Conservation (phyloP, 352 stramenopile genomes). For the Phytopythium aichiense region DNA sequence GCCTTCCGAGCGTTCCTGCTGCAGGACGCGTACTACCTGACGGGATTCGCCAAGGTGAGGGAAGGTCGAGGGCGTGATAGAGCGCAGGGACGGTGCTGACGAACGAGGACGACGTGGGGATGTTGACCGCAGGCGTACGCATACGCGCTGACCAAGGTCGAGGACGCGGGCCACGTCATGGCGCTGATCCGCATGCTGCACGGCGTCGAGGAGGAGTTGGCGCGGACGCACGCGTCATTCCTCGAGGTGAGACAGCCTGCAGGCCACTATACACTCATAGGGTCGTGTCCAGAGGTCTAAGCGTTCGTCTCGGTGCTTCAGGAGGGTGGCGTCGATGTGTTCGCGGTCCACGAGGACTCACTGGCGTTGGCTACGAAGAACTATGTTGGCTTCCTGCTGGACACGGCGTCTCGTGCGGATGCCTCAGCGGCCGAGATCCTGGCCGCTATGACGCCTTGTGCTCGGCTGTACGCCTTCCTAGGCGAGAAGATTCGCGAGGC, state of each 20-base stretch:
- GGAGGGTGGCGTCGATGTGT: slow-evolving; percentile 41
- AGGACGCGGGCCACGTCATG: slow-evolving; percentile 24
- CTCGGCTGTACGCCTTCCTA: slow-evolving; percentile 48
- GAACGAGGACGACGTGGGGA: background rate
- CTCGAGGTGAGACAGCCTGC: slow-evolving; percentile 20
- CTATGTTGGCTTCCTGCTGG: slow-evolving; percentile 49
- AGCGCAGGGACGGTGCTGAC: background rate
- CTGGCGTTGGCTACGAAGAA: slow-evolving; percentile 28
- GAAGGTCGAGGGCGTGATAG: no score
- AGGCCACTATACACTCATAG: background rate
- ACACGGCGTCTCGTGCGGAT: slow-evolving; percentile 25
- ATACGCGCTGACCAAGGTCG: slow-evolving; percentile 37
- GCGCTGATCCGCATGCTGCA: slow-evolving; percentile 37
- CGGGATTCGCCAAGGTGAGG: slow-evolving; percentile 36
- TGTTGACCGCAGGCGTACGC: slow-evolving; percentile 28
- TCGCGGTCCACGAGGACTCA: slow-evolving; percentile 18
- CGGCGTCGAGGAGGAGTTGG: slow-evolving; percentile 42
- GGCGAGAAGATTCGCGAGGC: slow-evolving; percentile 24
- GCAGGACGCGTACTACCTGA: slow-evolving; percentile 55
- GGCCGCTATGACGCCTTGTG: slow-evolving; percentile 49
- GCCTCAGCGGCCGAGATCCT: slow-evolving; percentile 37
- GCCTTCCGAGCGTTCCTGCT: slow-evolving; percentile 47
- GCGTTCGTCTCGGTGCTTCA: slow-evolving; percentile 4
- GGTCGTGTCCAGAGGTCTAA: no score
- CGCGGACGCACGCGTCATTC: slow-evolving; percentile 34